Conservation (phyloP, 2,329 filamentous ascomycete genomes). For the Calycina marina region DNA sequence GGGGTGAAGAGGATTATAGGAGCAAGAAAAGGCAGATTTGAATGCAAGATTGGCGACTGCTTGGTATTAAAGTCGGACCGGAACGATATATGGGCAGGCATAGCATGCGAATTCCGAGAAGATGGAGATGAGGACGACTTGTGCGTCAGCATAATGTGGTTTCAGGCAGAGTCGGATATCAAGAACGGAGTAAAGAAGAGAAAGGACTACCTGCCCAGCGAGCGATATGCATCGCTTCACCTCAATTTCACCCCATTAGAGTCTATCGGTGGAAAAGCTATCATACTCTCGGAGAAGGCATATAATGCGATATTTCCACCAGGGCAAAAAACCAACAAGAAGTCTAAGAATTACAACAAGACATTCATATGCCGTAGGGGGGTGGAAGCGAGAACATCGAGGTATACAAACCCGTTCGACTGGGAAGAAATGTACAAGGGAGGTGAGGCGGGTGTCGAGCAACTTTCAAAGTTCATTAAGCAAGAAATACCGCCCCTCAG, state of each 20-base stretch:
- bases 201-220: conserved; percentile 67
- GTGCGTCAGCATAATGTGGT: conserved; percentile 54
- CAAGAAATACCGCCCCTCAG: conserved; percentile 58
- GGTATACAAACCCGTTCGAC: conserved; percentile 79
- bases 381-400: conserved; percentile 76
- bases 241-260: conserved; percentile 77
- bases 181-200: conserved; percentile 71
- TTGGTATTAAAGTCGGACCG: conserved; percentile 67
- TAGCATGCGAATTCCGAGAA: conserved; percentile 69
- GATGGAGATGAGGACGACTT: conserved; percentile 58
- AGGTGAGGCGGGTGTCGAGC: conserved; percentile 14
- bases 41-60: conserved; percentile 68
- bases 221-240: conserved; percentile 79
- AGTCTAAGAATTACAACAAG: conserved; percentile 63
- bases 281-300: conserved; percentile 54
- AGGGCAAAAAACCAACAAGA: conserved; percentile 60
- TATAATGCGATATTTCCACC: conserved; percentile 59
- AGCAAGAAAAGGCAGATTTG: conserved; percentile 63
- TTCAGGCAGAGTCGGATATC: conserved; percentile 44
- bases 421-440: conserved; percentile 72
- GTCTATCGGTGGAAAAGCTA: conserved; percentile 83
- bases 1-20: conserved; percentile 49
- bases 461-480: conserved; percentile 33
- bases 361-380: conserved; percentile 81
- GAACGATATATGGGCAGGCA: conserved; percentile 82